Evolutionary conservation across 2,329 filamentous ascomycete species (phyloP).

Genomic region (Colletotrichum viniferum): DNA sequence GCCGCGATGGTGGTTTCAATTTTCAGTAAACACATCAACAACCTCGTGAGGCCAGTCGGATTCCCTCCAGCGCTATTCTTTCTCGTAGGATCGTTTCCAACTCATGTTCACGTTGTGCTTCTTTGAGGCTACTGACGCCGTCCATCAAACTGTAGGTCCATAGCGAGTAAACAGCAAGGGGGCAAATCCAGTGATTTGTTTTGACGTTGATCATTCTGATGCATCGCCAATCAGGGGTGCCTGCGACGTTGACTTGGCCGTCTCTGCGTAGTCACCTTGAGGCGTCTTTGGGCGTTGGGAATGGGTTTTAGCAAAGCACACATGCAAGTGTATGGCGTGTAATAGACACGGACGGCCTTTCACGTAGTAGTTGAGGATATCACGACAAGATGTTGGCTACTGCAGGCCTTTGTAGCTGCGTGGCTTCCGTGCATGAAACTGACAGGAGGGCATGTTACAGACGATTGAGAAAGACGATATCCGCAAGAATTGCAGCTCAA

Average conservation of each 20-base stretch:
- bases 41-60: rapidly evolving
- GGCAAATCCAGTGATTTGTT: background rate
- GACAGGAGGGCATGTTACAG: too few species aligned
- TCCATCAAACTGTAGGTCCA: background rate
- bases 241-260: background rate
- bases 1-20: too few species aligned
- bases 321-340: rapidly evolving
- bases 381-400: too few species aligned
- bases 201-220: background rate
- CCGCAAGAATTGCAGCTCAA: too few species aligned
- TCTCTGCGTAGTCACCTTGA: background rate
- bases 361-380: too few species aligned
- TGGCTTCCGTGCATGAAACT: too few species aligned
- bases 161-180: background rate
- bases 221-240: background rate
- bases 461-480: too few species aligned
- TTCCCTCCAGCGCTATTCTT: too few species aligned
- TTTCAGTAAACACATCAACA: too few species aligned
- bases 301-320: background rate
- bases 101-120: background rate
- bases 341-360: too few species aligned
- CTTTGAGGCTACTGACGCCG: background rate
- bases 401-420: too few species aligned
- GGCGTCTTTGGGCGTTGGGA: background rate
- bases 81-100: background rate